Evolutionary conservation across 176 grass and related monocot species (phyloP).

Genomic region (Carex scoparia): DNA sequence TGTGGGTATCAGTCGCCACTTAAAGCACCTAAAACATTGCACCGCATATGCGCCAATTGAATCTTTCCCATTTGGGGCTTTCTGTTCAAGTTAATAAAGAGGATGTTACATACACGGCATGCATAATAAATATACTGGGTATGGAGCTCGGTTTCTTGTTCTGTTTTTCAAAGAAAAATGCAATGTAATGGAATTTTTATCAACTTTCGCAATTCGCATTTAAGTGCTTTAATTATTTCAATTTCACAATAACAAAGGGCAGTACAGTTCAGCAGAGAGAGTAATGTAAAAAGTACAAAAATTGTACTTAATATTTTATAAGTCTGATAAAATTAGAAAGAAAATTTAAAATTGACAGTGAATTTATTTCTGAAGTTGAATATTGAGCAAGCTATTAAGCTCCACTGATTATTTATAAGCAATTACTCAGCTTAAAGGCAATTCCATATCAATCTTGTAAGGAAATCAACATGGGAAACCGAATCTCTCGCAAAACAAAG

Average conservation of each 20-base stretch:
- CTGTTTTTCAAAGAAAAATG: neutral
- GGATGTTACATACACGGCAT: neutral
- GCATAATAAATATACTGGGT: neutral
- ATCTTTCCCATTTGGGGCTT: slow-evolving; percentile 38
- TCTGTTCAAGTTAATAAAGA: slow-evolving; percentile 35
- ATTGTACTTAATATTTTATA: neutral
- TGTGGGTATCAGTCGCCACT: slow-evolving; percentile 60
- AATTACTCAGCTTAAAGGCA: neutral
- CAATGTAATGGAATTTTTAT: neutral
- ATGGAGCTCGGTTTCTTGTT: neutral
- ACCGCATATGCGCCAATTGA: slow-evolving; percentile 60
- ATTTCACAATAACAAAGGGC: neutral
- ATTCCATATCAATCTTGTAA: neutral
- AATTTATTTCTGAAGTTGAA: neutral
- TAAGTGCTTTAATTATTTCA: neutral
- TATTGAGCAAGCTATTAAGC: neutral
- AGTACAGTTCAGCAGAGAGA: neutral
- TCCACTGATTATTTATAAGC: neutral
- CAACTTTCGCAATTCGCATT: neutral
- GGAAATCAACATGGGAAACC: neutral
- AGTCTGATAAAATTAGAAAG: neutral
- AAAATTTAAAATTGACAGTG: neutral
- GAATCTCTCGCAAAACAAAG: neutral
- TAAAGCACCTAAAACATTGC: slow-evolving; percentile 64
- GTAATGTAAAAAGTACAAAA: neutral